phyloP scores from a whole-genome alignment of 2,329 filamentous ascomycete species.

The Madurella fahalii region DNA sequence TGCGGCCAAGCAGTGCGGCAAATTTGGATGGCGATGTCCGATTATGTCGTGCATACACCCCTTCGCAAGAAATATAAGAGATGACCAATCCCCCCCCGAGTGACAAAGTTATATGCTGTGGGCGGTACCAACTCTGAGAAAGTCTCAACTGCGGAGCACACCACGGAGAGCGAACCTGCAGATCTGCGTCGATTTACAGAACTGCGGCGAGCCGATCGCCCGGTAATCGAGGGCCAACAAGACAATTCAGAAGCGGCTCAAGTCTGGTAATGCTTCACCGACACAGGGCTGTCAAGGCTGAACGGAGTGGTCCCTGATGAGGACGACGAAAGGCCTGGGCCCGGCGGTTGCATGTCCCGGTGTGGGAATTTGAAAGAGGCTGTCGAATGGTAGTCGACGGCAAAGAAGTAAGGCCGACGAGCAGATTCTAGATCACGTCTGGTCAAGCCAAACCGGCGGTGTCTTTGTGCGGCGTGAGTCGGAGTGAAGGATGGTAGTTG shows the following conservation, averaged over 20 bases:
- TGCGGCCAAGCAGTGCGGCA: not conserved
- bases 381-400: too few species aligned
- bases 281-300: too few species aligned
- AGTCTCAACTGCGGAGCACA: not conserved
- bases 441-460: conserved; percentile 5
- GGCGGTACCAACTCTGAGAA: not conserved
- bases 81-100: too few species aligned
- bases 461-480: not conserved
- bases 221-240: not conserved
- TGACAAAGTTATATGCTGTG: not conserved
- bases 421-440: not conserved
- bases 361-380: too few species aligned
- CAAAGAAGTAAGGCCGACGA: too few species aligned
- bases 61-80: not conserved
- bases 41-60: conserved; percentile 4
- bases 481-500: not conserved
- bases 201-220: not conserved
- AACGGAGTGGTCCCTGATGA: too few species aligned
- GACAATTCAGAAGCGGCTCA: not conserved
- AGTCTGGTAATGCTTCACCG: not conserved
- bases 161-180: not conserved
- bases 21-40: not conserved
- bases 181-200: not conserved
- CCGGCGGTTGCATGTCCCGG: too few species aligned
- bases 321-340: too few species aligned